Base-by-base conservation (phyloP, 2,329 filamentous ascomycete species). In the Beauveria sp. region DNA sequence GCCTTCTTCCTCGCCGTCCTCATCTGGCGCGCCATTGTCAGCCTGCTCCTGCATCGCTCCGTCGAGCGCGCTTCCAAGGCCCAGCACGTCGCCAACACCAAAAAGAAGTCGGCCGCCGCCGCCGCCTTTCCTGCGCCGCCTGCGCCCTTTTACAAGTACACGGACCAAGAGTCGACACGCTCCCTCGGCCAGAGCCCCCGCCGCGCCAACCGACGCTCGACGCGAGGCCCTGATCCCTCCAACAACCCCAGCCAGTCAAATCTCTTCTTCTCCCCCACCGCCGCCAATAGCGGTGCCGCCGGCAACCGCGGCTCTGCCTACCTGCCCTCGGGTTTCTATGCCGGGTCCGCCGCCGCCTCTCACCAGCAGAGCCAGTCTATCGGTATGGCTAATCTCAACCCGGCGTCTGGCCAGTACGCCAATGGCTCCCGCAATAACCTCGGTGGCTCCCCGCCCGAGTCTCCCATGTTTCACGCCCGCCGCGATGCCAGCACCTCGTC, bases 231-330 rank as follows among this genome's bases (percentile, higher is more conserved):
- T 3, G 74, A 77, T 34, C 80, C 80, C 2, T 83, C 83, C 10
- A 77, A 77, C 56, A 85, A 82, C 28, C 85, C 80, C 12, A 89
- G 84, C 69, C 79, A 82, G 67, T 85, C 85, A 43, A 90, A 88
- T 64, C 81, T 98, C 18, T 99, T 99, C 83, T 99, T 96, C 79
- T 96, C 92, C 8, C 95, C 95, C 0, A 98, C 95, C 0, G 93
- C 93, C 1, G 85, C 83, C 8, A 78, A 90, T 2, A 89, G 88
- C 16, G 85, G 84, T 45, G 77, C 81, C 16, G 79, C 80, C 62
- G 79, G 81, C 56, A 84, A 84, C 67, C 87, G 93, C 58, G 85
- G 84, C 63, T 96, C 91, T 1, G 80, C 81, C n/a, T 96, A 93
- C 71, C 81, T 97, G 22, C 93, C 93, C 18, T 88, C 93, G 3